Conservation (phyloP, 2,329 filamentous ascomycete species). For the Fonsecaea erecta region DNA sequence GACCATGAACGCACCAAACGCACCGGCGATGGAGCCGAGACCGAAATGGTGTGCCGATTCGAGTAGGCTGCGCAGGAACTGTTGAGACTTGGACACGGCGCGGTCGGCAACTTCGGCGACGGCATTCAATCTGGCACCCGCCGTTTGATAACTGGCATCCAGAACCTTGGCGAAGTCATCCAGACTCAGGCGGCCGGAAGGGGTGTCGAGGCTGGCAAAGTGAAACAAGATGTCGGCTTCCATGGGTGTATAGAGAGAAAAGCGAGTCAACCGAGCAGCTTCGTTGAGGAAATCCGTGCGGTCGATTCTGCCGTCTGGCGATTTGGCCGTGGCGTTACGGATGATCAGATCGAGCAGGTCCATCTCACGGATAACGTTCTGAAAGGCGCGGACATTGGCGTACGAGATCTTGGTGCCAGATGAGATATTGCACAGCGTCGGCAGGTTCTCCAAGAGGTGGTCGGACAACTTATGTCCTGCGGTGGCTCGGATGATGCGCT, state of each 20-base stretch:
- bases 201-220: slow-evolving; percentile 90
- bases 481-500: slow-evolving; percentile 93
- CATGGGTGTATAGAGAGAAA: slow-evolving; percentile 97
- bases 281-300: slow-evolving; percentile 93
- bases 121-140: slow-evolving; percentile 55
- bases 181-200: slow-evolving; percentile 80
- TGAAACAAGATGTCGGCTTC: slow-evolving; percentile 98
- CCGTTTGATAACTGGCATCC: slow-evolving; percentile 84
- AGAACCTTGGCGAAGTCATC: slow-evolving; percentile 92
- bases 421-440: slow-evolving; percentile 93
- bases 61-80: slow-evolving; percentile 66
- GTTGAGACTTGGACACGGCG: slow-evolving; percentile 60
- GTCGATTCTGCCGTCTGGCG: slow-evolving; percentile 88
- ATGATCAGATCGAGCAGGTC: slow-evolving; percentile 94
- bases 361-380: slow-evolving; percentile 98
- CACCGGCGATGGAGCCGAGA: slow-evolving; percentile 86
- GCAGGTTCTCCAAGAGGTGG: slow-evolving; percentile 87
- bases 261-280: slow-evolving; percentile 86
- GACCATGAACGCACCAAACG: slow-evolving; percentile 98
- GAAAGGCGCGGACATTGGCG: slow-evolving; percentile 94
- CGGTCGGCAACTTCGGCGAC: slow-evolving; percentile 51
- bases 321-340: slow-evolving; percentile 81
- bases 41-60: slow-evolving; percentile 89
- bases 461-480: slow-evolving; percentile 96
- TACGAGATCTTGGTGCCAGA: slow-evolving; percentile 93